Evolutionary conservation across 1,284 basidiomycete species (phyloP), one percentile per base, ranked within the genome.

Genomic region (Ceratorhiza oryzae-sativae): DNA sequence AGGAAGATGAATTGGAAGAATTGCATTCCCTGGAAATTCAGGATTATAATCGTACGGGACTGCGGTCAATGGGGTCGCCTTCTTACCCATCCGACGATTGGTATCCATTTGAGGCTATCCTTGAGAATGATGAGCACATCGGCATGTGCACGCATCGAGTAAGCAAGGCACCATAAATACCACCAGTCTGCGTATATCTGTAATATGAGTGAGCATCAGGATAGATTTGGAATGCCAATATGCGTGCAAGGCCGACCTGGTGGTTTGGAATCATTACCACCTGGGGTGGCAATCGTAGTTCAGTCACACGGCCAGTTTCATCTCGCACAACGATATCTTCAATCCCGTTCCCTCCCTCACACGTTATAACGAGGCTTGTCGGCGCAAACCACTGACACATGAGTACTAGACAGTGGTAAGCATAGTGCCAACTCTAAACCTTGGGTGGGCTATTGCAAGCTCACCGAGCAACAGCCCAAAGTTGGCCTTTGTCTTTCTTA

Each of bases 111-210:
- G 72, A 98, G 83, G 75, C 89, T 92, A 77, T 90, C 90, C 84
- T 98, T 98, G 73, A 98, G 84, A 18, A 96, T 90, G 77, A 98
- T 98, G 77, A 89, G 90, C 32, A 98, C 85, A 72, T 93, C 87
- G 72, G 84, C 83, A 79, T 92, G 88, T 10, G 87, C 85, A 39
- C 87, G 86, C 75, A 89, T 85, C 77, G 92, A 93, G 78, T 94
- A 94, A 1, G 88, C 86, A 58, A 96, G 80, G 76, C 89, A 90
- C 95, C 95, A 97, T 41, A 92, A 86, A 77, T 95, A 97, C 88
- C 92, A 93, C 92, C 92, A 93, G 82, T 97, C 95, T 3, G 89
- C 86, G 79, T 97, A 96, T 27, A 93, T 86, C 91, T 97, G 76
- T 49, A 23, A n/a, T 9, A 48, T 48, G 23, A 32, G 42, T 45